Percentiles rank a stretch among this genome's conserved stretches.
phyloP scores from a whole-genome alignment of 257 asterid species.

The Avicennia marina region DNA sequence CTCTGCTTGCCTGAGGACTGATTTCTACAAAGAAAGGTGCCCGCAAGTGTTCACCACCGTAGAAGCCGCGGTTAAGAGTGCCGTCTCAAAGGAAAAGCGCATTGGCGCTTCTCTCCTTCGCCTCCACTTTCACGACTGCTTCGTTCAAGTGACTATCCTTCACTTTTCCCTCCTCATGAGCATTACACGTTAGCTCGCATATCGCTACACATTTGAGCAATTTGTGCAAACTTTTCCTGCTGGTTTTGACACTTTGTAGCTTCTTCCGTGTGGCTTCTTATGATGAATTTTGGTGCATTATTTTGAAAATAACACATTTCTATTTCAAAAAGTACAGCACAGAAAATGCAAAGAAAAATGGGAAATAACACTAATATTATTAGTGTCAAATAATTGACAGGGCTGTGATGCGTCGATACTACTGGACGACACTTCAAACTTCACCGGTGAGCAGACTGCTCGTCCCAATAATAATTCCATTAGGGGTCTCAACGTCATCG shows the following conservation, averaged over 20 bases:
- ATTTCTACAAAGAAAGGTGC: slow-evolving; percentile 28
- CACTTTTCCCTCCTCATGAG: too few species aligned
- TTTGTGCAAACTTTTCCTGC: too few species aligned
- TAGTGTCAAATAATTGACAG: slow-evolving; percentile 1
- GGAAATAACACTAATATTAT: background rate
- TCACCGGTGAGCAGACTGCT: slow-evolving; percentile 38
- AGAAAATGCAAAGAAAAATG: too few species aligned
- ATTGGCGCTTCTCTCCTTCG: slow-evolving; percentile 30
- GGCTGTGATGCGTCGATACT: slow-evolving; percentile 45
- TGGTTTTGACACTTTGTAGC: too few species aligned
- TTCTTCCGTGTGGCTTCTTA: too few species aligned
- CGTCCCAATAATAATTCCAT: slow-evolving; percentile 26
- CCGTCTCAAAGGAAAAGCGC: slow-evolving; percentile 21
- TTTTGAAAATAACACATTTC: too few species aligned
- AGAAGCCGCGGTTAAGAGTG: slow-evolving; percentile 22
- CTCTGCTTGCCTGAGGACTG: slow-evolving; percentile 23
- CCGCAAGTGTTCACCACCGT: slow-evolving; percentile 27
- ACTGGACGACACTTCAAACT: slow-evolving; percentile 32
- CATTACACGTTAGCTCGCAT: too few species aligned
- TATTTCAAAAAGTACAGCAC: too few species aligned
- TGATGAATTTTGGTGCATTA: too few species aligned
- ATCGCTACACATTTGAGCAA: too few species aligned
- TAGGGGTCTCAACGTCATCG: slow-evolving; percentile 29
- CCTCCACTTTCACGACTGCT: slow-evolving; percentile 29
- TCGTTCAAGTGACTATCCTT: slow-evolving; percentile 18